These are phyloP conservation scores for Ambrosia artemisiifolia DNA, from an alignment of 129 eudicot species.

Conservation along the genomic window DNA sequence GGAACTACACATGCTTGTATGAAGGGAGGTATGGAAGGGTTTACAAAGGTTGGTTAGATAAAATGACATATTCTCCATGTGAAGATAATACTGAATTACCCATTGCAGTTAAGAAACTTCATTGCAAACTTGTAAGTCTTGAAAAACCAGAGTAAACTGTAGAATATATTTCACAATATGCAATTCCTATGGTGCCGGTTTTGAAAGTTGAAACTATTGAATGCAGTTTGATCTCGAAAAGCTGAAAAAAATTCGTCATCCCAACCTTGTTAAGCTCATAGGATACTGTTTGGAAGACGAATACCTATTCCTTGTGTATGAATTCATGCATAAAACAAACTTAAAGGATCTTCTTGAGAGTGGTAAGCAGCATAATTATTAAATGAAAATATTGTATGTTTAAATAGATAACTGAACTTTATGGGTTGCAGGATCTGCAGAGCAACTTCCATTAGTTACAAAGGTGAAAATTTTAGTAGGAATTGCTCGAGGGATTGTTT, in stretches of 20 bases:
- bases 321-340: not conserved
- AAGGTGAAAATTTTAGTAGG: constrained; percentile 18
- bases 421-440: not conserved
- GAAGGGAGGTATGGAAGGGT: constrained; percentile 44
- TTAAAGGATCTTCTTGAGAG: not conserved
- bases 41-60: constrained; percentile 55
- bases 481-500: constrained; percentile 19
- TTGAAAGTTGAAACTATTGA: not conserved
- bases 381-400: not conserved
- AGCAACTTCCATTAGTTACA: constrained; percentile 1
- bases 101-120: constrained; percentile 47
- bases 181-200: not conserved
- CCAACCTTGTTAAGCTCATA: constrained; percentile 8
- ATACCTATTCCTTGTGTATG: not conserved
- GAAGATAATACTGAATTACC: constrained; percentile 35
- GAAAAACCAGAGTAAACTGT: constrained; percentile 38
- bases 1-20: constrained; percentile 33
- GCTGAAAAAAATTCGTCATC: not conserved
- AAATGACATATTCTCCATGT: constrained; percentile 39
- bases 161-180: not conserved
- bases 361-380: not conserved
- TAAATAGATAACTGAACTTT: not conserved
- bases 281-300: not conserved
- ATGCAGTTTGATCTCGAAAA: not conserved
- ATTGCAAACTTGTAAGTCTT: constrained; percentile 41